A percentile compares a stretch with the other conserved stretches of the same genome.
These are phyloP conservation scores for Pythium myriotylum DNA, from an alignment of 352 stramenopile genomes.

Conservation along the genomic window DNA sequence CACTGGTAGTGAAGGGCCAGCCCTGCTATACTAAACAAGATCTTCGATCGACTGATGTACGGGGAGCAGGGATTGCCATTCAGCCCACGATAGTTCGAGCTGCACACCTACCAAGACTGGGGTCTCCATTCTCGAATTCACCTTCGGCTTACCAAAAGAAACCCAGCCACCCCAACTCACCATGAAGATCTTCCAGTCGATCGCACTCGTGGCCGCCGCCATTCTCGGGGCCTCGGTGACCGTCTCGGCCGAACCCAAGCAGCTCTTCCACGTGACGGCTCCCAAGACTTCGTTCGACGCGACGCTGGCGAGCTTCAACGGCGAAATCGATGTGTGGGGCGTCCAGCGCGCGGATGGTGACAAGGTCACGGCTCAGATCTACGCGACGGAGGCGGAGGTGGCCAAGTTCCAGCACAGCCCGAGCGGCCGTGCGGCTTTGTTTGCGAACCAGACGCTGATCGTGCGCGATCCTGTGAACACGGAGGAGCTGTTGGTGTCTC, in stretches of 20 bases:
- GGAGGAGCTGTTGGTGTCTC: constrained; percentile 3
- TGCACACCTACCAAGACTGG: no score
- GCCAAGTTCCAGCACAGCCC: constrained; percentile 12
- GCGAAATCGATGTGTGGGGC: constrained; percentile 29
- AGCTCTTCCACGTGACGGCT: constrained; percentile 37
- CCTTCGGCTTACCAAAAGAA: neutral
- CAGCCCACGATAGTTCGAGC: no score
- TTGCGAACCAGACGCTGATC: constrained; percentile 14
- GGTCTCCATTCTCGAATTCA: constrained; percentile 15
- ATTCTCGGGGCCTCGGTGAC: constrained; percentile 6
- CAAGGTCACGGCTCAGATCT: constrained; percentile 26
- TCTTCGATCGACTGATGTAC: no score
- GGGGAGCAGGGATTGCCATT: no score
- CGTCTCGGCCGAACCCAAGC: constrained; percentile 28
- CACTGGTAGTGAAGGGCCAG: no score
- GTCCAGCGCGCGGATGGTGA: neutral
- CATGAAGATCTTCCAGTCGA: constrained; percentile 29
- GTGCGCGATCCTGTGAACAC: constrained; percentile 23
- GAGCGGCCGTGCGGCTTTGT: neutral
- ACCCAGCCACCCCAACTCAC: neutral
- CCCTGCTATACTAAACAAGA: no score
- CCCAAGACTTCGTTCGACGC: constrained; percentile 28
- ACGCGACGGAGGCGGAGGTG: constrained; percentile 15
- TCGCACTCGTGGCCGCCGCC: constrained; percentile 14
- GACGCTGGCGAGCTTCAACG: constrained; percentile 10